A percentile compares a stretch with the other conserved stretches of the same genome.
Evolutionary conservation across 345 rosid genomes (phyloP).

Genomic region (Angophora floribunda): DNA sequence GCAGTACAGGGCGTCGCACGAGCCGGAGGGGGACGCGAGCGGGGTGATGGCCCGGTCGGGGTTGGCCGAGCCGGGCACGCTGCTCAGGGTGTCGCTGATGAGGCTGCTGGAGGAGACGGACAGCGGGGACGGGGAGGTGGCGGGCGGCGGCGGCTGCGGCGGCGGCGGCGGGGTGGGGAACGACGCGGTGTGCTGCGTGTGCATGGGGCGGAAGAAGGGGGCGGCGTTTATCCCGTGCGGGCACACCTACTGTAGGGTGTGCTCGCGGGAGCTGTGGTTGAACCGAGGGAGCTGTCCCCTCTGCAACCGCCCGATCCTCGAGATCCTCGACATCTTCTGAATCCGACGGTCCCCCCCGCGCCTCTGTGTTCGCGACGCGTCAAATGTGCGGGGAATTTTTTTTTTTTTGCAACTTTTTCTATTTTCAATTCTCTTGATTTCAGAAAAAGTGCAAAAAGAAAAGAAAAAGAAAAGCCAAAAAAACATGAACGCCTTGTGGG

Average conservation of each 20-base stretch:
- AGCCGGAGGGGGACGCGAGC: constrained; percentile 2
- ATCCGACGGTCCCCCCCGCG: not conserved
- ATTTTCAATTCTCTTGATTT: not conserved
- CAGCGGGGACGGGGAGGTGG: not conserved
- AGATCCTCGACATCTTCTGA: constrained; percentile 24
- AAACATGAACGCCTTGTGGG: not conserved
- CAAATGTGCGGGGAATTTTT: not conserved
- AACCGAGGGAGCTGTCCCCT: constrained; percentile 23
- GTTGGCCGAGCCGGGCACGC: constrained; percentile 22
- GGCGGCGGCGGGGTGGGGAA: not conserved
- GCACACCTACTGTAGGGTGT: constrained; percentile 22
- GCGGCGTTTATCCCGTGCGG: constrained; percentile 30
- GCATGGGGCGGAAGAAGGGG: constrained; percentile 24
- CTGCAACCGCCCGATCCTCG: constrained; percentile 21
- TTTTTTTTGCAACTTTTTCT: not conserved
- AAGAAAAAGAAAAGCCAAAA: not conserved
- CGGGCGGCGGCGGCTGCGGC: not conserved
- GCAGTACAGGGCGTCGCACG: constrained; percentile 24
- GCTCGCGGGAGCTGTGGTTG: constrained; percentile 25
- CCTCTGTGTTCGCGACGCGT: not conserved
- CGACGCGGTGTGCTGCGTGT: constrained; percentile 20
- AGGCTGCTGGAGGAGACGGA: constrained; percentile 61
- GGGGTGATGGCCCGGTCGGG: not conserved
- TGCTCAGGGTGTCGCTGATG: constrained; percentile 69
- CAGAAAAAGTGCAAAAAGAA: not conserved